phyloP scores from a whole-genome alignment of 768 basidiomycete species.

The Podaxis sp. region DNA sequence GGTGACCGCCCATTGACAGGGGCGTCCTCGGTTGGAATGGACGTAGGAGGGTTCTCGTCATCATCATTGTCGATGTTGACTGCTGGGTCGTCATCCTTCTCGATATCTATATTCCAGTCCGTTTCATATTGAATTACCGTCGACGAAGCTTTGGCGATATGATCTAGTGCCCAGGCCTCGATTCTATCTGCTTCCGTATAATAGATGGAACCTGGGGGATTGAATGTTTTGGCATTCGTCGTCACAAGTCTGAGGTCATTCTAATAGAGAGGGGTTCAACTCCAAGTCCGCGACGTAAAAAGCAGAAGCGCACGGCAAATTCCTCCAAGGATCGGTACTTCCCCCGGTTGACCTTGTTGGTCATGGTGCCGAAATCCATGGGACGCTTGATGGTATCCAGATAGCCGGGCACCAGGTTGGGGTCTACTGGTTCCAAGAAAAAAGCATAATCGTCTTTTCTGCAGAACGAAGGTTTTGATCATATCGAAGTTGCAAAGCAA shows the following conservation, averaged over 20 bases:
- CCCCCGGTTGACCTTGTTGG: slow-evolving; percentile 71
- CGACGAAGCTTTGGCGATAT: slow-evolving; percentile 66
- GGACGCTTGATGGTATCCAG: slow-evolving; percentile 73
- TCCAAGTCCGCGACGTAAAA: slow-evolving; percentile 7
- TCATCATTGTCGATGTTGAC: slow-evolving; percentile 43
- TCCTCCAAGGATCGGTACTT: slow-evolving; percentile 81
- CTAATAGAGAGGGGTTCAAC: slow-evolving; percentile 31
- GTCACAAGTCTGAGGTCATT: slow-evolving; percentile 72
- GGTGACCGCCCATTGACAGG: slow-evolving; percentile 41
- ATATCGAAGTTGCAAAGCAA: background rate
- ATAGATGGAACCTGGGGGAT: slow-evolving; percentile 73
- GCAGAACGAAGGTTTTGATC: slow-evolving; percentile 16
- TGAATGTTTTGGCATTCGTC: slow-evolving; percentile 73
- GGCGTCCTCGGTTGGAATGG: slow-evolving; percentile 50
- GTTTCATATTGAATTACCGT: slow-evolving; percentile 82
- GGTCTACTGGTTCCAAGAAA: slow-evolving; percentile 70
- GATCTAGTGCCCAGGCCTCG: slow-evolving; percentile 69
- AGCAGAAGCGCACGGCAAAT: slow-evolving; percentile 56
- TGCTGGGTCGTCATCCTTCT: slow-evolving; percentile 57
- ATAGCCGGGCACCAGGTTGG: slow-evolving; percentile 59
- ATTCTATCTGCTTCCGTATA: slow-evolving; percentile 72
- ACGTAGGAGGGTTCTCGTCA: slow-evolving; percentile 28
- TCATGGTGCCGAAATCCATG: slow-evolving; percentile 93
- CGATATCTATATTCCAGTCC: slow-evolving; percentile 82
- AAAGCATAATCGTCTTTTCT: slow-evolving; percentile 89